phyloP scores from a whole-genome alignment of 768 basidiomycete species.

The Naganishia friedmannii region DNA sequence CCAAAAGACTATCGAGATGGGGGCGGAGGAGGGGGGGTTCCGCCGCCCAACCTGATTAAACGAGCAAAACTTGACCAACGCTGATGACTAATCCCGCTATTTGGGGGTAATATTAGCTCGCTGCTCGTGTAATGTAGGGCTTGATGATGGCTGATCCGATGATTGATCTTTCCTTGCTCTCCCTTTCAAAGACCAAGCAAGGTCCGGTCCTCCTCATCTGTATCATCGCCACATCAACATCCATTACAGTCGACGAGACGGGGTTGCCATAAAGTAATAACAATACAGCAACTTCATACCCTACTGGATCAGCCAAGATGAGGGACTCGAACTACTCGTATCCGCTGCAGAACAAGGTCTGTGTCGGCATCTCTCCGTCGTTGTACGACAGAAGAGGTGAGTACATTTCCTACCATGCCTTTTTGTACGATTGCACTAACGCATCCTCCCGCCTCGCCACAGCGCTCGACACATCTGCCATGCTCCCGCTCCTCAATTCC shows the following conservation, averaged over 20 bases:
- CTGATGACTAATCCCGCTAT: too few relatives aligned
- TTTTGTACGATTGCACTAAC: not conserved
- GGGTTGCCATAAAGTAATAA: not conserved
- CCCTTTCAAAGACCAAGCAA: too few relatives aligned
- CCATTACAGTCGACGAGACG: not conserved
- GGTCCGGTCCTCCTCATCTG: too few relatives aligned
- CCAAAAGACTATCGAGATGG: too few relatives aligned
- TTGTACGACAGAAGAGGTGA: conserved; percentile 89
- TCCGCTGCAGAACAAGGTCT: conserved; percentile 90
- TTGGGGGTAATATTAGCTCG: too few relatives aligned
- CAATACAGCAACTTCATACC: not conserved
- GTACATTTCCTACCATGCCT: conserved; percentile 40
- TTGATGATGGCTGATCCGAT: too few relatives aligned
- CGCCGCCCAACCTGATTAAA: too few relatives aligned
- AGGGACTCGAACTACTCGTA: conserved; percentile 93
- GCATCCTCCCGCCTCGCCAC: not conserved
- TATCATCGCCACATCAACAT: too few relatives aligned
- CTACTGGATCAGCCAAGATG: conserved; percentile 57
- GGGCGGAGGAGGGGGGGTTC: too few relatives aligned
- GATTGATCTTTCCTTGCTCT: too few relatives aligned
- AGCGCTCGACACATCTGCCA: conserved; percentile 54
- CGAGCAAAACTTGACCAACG: too few relatives aligned
- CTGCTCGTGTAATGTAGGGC: too few relatives aligned
- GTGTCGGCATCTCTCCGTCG: conserved; percentile 88
- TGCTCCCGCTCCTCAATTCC: conserved; percentile 73